Conservation (phyloP, 73 alveolate species). For the Paramecium tetraurelia region DNA sequence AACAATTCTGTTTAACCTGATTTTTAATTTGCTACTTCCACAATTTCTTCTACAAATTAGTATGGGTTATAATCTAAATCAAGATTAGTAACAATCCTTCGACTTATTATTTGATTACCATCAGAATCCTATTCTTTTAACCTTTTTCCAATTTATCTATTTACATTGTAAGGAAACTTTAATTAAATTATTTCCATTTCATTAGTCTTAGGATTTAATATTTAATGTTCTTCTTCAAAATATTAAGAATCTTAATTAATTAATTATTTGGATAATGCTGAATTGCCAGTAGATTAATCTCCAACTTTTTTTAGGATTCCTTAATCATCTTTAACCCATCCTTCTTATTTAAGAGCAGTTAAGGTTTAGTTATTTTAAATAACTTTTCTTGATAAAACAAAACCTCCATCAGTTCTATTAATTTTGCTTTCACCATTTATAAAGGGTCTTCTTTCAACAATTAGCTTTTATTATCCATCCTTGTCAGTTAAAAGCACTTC, state of each 20-base stretch:
- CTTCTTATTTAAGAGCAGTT: neutral
- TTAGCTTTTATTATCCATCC: neutral
- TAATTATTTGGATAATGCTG: neutral
- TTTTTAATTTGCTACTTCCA: neutral
- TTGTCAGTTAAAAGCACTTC: neutral
- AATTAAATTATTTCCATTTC: neutral
- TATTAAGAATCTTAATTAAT: neutral
- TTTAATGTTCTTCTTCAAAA: slow-evolving; percentile 8
- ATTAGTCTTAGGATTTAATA: neutral
- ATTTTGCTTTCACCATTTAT: neutral
- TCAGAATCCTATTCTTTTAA: neutral
- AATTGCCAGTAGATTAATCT: neutral
- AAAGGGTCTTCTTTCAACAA: neutral
- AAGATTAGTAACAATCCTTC: neutral
- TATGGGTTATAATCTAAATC: neutral
- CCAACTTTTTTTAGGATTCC: neutral
- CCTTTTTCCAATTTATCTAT: neutral
- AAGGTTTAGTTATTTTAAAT: neutral
- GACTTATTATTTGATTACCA: neutral
- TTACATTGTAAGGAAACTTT: neutral
- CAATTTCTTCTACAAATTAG: neutral
- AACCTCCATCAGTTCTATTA: neutral
- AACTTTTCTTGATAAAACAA: neutral
- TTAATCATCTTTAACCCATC: neutral
- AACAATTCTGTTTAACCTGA: neutral